Percentiles rank a stretch among this genome's conserved stretches.
phyloP scores from a whole-genome alignment of 768 basidiomycete species.

The Lactarius psammicola region DNA sequence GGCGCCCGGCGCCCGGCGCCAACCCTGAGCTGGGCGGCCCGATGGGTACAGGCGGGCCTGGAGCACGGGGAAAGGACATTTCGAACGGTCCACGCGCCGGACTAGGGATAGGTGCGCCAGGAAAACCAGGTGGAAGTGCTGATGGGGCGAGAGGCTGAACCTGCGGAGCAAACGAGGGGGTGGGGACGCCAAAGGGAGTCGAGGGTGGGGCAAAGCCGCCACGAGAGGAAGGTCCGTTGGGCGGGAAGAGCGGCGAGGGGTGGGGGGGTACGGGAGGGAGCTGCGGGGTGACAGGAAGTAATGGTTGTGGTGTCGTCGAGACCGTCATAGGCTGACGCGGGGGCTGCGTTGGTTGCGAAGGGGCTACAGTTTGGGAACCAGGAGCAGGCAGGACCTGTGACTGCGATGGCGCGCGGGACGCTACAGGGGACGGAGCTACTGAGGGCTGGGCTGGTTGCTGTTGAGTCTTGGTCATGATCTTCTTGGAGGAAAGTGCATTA shows the following conservation, averaged over 20 bases:
- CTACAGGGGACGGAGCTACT: constrained; percentile 27
- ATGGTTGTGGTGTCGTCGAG: constrained; percentile 50
- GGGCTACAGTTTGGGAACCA: constrained; percentile 30
- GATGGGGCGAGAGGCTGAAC: constrained; percentile 53
- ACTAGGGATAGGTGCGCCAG: constrained; percentile 35
- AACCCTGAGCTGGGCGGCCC: constrained; percentile 49
- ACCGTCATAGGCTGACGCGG: constrained; percentile 45
- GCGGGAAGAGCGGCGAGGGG: constrained; percentile 41
- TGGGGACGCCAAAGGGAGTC: constrained; percentile 46
- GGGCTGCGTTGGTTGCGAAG: constrained; percentile 39
- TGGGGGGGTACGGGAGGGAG: constrained; percentile 22
- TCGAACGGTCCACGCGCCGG: constrained; percentile 47
- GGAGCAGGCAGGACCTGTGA: constrained; percentile 38
- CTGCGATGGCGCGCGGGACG: constrained; percentile 38
- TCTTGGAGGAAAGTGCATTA: constrained; percentile 54
- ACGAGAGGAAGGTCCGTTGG: constrained; percentile 42
- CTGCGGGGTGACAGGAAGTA: constrained; percentile 44
- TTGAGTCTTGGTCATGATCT: constrained; percentile 53
- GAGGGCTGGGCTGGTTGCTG: constrained; percentile 22
- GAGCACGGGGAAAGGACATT: constrained; percentile 45
- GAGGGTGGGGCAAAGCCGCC: constrained; percentile 41
- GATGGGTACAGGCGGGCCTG: constrained; percentile 49
- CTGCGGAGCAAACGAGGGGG: constrained; percentile 46
- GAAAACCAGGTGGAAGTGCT: constrained; percentile 54
- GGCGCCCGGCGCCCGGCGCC: constrained; percentile 48